Percentiles rank a stretch among this genome's conserved stretches.
Conservation (phyloP, 2,329 filamentous ascomycete genomes). For the Blastomyces percursus region DNA sequence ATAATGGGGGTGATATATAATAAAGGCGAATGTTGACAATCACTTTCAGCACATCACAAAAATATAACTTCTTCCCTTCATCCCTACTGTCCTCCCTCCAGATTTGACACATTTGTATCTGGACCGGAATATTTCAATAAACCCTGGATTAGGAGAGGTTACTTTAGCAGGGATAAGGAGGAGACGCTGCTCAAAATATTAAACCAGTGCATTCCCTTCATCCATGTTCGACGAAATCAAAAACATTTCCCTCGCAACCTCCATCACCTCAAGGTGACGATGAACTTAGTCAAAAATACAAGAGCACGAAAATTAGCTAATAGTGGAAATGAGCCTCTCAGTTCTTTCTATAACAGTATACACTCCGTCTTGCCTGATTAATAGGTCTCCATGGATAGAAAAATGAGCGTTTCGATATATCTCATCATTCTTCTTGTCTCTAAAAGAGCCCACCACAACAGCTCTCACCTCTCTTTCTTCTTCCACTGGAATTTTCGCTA, state of each 20-base stretch:
- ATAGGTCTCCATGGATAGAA: neutral
- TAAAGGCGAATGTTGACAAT: neutral
- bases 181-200: neutral
- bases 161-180: neutral
- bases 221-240: neutral
- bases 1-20: neutral
- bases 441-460: slow-evolving; percentile 42
- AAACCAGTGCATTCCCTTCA: too few relatives aligned
- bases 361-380: slow-evolving; percentile 29
- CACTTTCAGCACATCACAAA: neutral
- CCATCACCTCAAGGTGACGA: slow-evolving; percentile 51
- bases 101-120: neutral
- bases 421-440: slow-evolving; percentile 38
- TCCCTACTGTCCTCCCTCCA: neutral
- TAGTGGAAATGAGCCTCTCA: slow-evolving; percentile 37
- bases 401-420: neutral
- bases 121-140: neutral
- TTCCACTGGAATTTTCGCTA: slow-evolving; percentile 39
- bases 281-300: slow-evolving; percentile 54
- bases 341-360: slow-evolving; percentile 45
- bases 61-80: neutral
- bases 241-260: neutral
- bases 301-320: slow-evolving; percentile 53
- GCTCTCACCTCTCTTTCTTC: slow-evolving; percentile 50
- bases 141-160: neutral